Percentiles rank a stretch among this genome's conserved stretches.
Evolutionary conservation across 2,329 filamentous ascomycete species (phyloP).

Genomic region (Colletotrichum cuscutae): DNA sequence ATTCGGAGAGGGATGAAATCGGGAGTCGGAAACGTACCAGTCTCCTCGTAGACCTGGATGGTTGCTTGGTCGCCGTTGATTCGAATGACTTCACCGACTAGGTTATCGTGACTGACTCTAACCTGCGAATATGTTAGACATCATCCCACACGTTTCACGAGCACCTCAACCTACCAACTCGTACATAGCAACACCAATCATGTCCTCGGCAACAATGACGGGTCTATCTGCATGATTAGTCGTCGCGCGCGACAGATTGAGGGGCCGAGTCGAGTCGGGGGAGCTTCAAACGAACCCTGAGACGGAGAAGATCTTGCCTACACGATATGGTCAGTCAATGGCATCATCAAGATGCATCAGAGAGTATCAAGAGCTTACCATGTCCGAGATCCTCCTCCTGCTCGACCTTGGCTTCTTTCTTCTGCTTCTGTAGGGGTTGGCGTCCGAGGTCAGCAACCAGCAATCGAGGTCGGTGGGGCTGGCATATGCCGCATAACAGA

Average conservation of each 20-base stretch:
- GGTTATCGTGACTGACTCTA: constrained; percentile 88
- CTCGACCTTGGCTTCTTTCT: constrained; percentile 47
- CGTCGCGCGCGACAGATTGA: constrained; percentile 26
- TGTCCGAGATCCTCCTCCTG: constrained; percentile 48
- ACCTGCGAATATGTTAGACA: constrained; percentile 65
- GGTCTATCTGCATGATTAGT: constrained; percentile 63
- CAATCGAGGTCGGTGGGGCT: constrained; percentile 26
- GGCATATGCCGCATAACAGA: constrained; percentile 28
- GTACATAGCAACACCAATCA: constrained; percentile 99
- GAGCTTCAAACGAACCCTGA: constrained; percentile 63
- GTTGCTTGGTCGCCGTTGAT: constrained; percentile 96
- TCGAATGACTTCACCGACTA: constrained; percentile 97
- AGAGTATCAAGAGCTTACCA: constrained; percentile 44
- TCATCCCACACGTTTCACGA: not conserved
- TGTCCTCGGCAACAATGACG: constrained; percentile 96
- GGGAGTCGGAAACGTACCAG: constrained; percentile 67
- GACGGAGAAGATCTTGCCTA: constrained; percentile 71
- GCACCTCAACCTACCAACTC: constrained; percentile 76
- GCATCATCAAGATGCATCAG: not conserved
- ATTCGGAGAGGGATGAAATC: not conserved
- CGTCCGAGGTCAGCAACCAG: constrained; percentile 27
- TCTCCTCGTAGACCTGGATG: constrained; percentile 99
- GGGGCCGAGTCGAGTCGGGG: constrained; percentile 21
- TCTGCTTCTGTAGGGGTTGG: constrained; percentile 36
- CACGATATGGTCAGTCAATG: constrained; percentile 19